Evolutionary conservation across 2,329 filamentous ascomycete genomes (phyloP), one percentile per base, ranked within the genome.

Genomic region (Colletotrichum sojae): DNA sequence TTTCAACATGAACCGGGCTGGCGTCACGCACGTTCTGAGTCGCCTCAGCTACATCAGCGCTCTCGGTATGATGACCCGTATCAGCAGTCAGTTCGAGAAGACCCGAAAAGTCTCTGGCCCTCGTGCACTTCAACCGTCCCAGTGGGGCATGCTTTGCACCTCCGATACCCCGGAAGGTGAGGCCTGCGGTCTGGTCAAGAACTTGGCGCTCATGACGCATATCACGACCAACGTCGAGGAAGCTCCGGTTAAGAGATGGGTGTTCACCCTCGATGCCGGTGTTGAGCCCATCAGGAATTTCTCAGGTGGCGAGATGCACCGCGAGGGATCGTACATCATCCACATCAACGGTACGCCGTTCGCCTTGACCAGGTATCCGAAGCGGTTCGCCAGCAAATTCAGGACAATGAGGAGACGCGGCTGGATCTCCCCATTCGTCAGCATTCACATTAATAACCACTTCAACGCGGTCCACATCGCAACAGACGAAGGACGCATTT

Each of bases 151-250:
- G 95, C 86, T 99, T 63, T 99, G 96, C 78, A 93, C 95, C 0
- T 97, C 96, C 12, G 96, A 99, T 85, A 99, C 96, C 0, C 96
- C 96, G 6, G 96, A 99, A 91, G 96, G 96, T 82, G 96, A 99
- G 84, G 95, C 96, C 12, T 99, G 96, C 83, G 96, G 96, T 86
- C 83, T 99, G 66, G 95, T 99, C 74, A 99, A 99, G 86, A 99
- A 99, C 77, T 82, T 99, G 83, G 96, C 96, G 9, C 85, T 99
- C 66, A 99, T 99, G 96, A 99, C 97, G 59, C 97, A 99, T 77
- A 98, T 99, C 74, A 99, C 96, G 0, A 99, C 96, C 2, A 94
- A 97, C 72, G 94, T 97, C 65, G 94, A 98, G 65, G 96, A 98
- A 78, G 94, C 90, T 18, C 95, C 96, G 1, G 93, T 99, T 16